Base-by-base conservation (phyloP, 179 eudicot genomes). In the Beta lomatogona region DNA sequence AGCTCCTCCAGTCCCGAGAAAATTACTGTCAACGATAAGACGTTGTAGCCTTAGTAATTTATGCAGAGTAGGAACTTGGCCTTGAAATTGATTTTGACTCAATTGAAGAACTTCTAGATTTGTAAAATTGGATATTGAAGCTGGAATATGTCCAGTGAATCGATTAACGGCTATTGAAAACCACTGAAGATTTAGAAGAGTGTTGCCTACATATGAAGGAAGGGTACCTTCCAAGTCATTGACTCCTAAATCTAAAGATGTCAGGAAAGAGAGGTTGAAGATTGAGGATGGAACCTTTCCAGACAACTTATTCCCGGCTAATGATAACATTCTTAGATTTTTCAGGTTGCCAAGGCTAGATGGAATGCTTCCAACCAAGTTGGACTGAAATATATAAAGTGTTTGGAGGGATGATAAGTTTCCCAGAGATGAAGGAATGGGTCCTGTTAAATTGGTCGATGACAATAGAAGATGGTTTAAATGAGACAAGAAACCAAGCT, bases 91-190 rank as follows among this genome's bases (percentile, higher is more conserved):
- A 55, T 88, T 88, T 18, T 9, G 9, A 2, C 18, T 11, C 1
- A 88, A 8, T 8, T 79, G 67, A 5, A 88, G 54, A 16, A 3
- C n/a, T 48, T 25, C n/a, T 28, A 86, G 82, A 21, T 75, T 28
- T 45, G 90, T 79, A 57, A 78, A 57, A 77, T 78, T 82, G 31
- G 85, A 78, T 44, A 82, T 77, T 16, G 82, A 71, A 72, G 78
- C 0, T 50, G 82, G 85, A 9, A 86, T 74, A 57, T 52, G 46
- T 15, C 88, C 88, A 9, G 14, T 18, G 48, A 86, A 77, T 15
- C n/a, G 78, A 18, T 55, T 31, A 59, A 81, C n/a, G 3, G 18
- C 19, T 25, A 73, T 86, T 13, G n/a, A 21, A 5, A 25, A 41
- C 2, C 79, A 6, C 12, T 74, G 80, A 52, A 86, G 54, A 11